A percentile compares a stretch with the other conserved stretches of the same genome.
phyloP scores from a whole-genome alignment of 495 filamentous ascomycete species.

The Bathelium albidoporum region DNA sequence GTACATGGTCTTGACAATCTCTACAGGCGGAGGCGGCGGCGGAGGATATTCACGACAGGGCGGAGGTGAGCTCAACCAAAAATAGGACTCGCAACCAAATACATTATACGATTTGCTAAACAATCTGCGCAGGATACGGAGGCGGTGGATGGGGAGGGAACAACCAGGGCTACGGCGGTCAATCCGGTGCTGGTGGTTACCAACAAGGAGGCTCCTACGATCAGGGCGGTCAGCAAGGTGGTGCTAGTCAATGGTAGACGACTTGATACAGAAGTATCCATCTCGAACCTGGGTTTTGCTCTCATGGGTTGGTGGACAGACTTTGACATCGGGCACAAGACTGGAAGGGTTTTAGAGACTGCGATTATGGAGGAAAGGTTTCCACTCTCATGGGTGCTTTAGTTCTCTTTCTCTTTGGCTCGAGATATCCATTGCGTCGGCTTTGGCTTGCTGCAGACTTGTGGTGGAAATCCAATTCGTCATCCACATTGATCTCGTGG shows the following conservation, averaged over 20 bases:
- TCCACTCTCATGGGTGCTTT: not conserved
- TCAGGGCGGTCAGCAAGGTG: slow-evolving; percentile 1
- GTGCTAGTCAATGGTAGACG: not conserved
- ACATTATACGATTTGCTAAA: not conserved
- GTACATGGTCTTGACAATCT: not conserved
- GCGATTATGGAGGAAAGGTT: not conserved
- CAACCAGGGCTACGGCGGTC: slow-evolving; percentile 16
- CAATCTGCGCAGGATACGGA: not conserved
- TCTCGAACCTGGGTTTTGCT: not conserved
- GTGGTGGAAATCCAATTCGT: not conserved
- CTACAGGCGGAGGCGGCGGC: slow-evolving; percentile 4
- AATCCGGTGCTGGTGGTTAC: slow-evolving; percentile 13
- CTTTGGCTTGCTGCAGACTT: not conserved
- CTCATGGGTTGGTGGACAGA: not conserved
- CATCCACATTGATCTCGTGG: not conserved
- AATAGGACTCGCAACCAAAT: not conserved
- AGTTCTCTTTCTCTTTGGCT: not conserved
- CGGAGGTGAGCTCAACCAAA: slow-evolving; percentile 4
- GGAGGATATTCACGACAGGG: slow-evolving; percentile 12
- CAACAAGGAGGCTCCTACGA: slow-evolving; percentile 8
- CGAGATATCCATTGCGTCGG: not conserved
- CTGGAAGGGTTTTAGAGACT: not conserved
- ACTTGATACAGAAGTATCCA: not conserved
- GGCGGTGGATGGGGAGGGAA: slow-evolving; percentile 14
- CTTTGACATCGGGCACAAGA: not conserved